phyloP scores from a whole-genome alignment of 1,139 yeast genomes.

The Suzukiozyma palmioleophila region DNA sequence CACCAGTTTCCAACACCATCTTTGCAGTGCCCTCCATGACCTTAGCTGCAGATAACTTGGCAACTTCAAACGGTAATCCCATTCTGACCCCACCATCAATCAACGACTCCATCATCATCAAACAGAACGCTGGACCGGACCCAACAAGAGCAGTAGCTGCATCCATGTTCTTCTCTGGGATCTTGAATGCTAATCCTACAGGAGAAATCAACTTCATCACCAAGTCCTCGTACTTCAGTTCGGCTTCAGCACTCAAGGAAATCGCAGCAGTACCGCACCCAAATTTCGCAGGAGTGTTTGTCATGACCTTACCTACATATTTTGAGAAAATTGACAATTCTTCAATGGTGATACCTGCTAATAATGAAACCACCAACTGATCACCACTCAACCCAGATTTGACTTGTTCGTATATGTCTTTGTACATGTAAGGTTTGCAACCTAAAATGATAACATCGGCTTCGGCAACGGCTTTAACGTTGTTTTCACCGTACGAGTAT shows the following conservation, averaged over 20 bases:
- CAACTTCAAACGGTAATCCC: conserved; percentile 88
- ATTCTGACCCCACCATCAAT: conserved; percentile 92
- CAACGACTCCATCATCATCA: conserved; percentile 85
- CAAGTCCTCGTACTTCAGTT: conserved; percentile 43
- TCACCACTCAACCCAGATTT: conserved; percentile 39
- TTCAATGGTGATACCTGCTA: conserved; percentile 88
- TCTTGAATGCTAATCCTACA: conserved; percentile 67
- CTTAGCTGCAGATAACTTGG: conserved; percentile 88
- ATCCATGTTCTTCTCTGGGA: conserved; percentile 90
- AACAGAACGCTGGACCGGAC: conserved; percentile 93
- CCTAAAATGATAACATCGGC: conserved; percentile 78
- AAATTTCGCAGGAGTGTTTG: conserved; percentile 91
- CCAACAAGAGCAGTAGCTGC: conserved; percentile 96
- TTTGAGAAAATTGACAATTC: conserved; percentile 55
- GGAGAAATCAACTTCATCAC: conserved; percentile 59
- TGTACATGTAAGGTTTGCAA: conserved; percentile 79
- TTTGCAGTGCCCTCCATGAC: conserved; percentile 95
- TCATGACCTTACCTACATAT: conserved; percentile 87
- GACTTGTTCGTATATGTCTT: conserved; percentile 49
- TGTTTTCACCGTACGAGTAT: conserved; percentile 49
- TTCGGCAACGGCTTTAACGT: conserved; percentile 52
- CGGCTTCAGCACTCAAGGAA: conserved; percentile 54
- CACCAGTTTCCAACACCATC: conserved; percentile 80
- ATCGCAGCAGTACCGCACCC: conserved; percentile 94
- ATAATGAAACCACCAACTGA: conserved; percentile 72